These are phyloP conservation scores for Intubia oerlemansii DNA, from an alignment of 2,329 filamentous ascomycete species.

Conservation along the genomic window DNA sequence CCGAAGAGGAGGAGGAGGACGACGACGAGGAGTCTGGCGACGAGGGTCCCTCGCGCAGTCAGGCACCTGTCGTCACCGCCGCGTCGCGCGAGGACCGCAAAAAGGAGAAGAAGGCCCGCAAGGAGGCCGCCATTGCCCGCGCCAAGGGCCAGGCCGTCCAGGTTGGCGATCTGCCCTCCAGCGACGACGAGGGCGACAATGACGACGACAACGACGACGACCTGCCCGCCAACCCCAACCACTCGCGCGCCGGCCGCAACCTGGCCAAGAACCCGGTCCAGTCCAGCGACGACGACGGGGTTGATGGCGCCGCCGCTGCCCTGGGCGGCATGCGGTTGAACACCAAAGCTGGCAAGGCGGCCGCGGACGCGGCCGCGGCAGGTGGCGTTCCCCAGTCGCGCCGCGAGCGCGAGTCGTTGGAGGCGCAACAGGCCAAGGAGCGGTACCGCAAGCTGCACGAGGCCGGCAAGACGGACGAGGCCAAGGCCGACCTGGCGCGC, in stretches of 20 bases:
- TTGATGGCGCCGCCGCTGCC: conserved; percentile 25
- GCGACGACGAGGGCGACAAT: conserved; percentile 29
- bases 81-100: conserved; percentile 69
- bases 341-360: neutral
- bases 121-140: conserved; percentile 29
- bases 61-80: conserved; percentile 18
- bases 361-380: neutral
- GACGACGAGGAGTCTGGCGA: conserved; percentile 30
- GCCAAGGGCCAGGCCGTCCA: conserved; percentile 51
- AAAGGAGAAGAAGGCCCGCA: conserved; percentile 74
- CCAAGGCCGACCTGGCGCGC: conserved; percentile 69
- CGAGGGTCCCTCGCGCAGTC: too few relatives aligned
- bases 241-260: conserved; percentile 51
- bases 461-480: conserved; percentile 91
- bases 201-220: conserved; percentile 28
- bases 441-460: conserved; percentile 80
- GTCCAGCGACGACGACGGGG: conserved; percentile 8
- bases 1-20: conserved; percentile 27
- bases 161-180: conserved; percentile 69
- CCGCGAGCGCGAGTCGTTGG: conserved; percentile 49
- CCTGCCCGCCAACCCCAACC: conserved; percentile 82
- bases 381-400: conserved; percentile 18
- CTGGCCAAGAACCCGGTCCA: conserved; percentile 26
- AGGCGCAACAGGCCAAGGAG: conserved; percentile 77
- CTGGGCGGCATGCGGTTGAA: conserved; percentile 31